These are phyloP conservation scores for Didymella pomorum DNA, from an alignment of 2,329 filamentous ascomycete species.

Conservation along the genomic window DNA sequence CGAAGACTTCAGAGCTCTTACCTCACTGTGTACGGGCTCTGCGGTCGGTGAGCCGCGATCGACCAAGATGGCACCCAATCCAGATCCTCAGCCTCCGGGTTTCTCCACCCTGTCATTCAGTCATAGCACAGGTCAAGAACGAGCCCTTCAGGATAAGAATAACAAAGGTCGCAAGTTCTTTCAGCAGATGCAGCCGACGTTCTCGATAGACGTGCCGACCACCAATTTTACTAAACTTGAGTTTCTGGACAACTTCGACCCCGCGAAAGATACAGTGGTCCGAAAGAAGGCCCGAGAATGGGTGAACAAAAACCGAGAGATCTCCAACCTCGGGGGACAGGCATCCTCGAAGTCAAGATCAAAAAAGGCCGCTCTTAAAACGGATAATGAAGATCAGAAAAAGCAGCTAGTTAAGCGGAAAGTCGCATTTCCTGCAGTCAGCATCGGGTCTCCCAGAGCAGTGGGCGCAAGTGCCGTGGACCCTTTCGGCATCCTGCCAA, in stretches of 20 bases:
- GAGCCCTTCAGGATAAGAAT: slow-evolving; percentile 4
- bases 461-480: slow-evolving; percentile 23
- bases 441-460: background rate
- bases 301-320: slow-evolving; percentile 32
- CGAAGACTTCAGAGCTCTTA: background rate
- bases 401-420: slow-evolving; percentile 1
- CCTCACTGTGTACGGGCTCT: background rate
- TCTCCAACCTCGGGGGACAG: slow-evolving; percentile 11
- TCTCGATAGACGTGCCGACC: slow-evolving; percentile 27
- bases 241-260: slow-evolving; percentile 36
- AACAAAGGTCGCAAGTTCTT: slow-evolving; percentile 31
- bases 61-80: slow-evolving; percentile 13
- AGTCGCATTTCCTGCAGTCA: background rate
- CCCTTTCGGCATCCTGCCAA: slow-evolving; percentile 31
- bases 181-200: slow-evolving; percentile 34
- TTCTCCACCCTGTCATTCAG: slow-evolving; percentile 9
- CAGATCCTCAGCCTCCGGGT: slow-evolving; percentile 5
- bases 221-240: slow-evolving; percentile 23
- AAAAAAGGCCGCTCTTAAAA: slow-evolving; percentile 6
- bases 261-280: slow-evolving; percentile 31
- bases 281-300: slow-evolving; percentile 40
- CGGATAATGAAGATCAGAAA: slow-evolving; percentile 8
- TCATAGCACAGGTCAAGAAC: slow-evolving; percentile 1
- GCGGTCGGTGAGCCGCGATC: slow-evolving; percentile 3
- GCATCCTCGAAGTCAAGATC: slow-evolving; percentile 3